Evolutionary conservation across 345 rosid species (phyloP).

Genomic region (Nasturtium officinale): DNA sequence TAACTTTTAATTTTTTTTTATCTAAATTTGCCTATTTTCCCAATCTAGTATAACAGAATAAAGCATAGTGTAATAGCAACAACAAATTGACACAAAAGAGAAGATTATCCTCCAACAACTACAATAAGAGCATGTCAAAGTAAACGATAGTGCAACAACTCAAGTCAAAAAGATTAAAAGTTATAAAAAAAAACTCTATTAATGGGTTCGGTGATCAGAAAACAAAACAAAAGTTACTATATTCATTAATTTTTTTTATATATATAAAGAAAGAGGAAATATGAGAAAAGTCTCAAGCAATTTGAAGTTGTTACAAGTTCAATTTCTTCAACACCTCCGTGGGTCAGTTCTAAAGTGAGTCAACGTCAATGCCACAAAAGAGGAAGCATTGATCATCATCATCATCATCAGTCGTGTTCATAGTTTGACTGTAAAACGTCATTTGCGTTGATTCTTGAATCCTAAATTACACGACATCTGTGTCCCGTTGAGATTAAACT

Average conservation of each 20-base stretch:
- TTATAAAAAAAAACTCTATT: background rate
- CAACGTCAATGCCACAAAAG: conserved; percentile 46
- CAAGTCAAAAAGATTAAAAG: conserved; percentile 43
- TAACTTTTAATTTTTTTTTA: background rate
- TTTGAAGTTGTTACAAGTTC: conserved; percentile 30
- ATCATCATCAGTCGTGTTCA: conserved; percentile 22
- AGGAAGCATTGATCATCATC: conserved; percentile 37
- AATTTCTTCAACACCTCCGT: background rate
- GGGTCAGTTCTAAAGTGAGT: conserved; percentile 33
- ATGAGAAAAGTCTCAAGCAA: conserved; percentile 38
- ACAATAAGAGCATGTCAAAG: conserved; percentile 40
- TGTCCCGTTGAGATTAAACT: conserved; percentile 21
- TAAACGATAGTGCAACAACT: conserved; percentile 37
- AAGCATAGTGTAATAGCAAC: conserved; percentile 12
- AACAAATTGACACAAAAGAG: conserved; percentile 11
- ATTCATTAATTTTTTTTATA: background rate
- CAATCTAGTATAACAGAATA: background rate
- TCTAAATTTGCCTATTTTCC: background rate
- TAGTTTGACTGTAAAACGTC: conserved; percentile 28
- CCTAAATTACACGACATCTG: conserved; percentile 23
- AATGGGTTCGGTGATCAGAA: conserved; percentile 46
- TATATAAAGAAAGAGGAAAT: background rate
- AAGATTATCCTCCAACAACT: conserved; percentile 33
- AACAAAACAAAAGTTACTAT: background rate
- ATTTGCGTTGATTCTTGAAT: conserved; percentile 26